Evolutionary conservation across 768 basidiomycete species (phyloP), one percentile per base, ranked within the genome.

Genomic region (Amanita muscaria): DNA sequence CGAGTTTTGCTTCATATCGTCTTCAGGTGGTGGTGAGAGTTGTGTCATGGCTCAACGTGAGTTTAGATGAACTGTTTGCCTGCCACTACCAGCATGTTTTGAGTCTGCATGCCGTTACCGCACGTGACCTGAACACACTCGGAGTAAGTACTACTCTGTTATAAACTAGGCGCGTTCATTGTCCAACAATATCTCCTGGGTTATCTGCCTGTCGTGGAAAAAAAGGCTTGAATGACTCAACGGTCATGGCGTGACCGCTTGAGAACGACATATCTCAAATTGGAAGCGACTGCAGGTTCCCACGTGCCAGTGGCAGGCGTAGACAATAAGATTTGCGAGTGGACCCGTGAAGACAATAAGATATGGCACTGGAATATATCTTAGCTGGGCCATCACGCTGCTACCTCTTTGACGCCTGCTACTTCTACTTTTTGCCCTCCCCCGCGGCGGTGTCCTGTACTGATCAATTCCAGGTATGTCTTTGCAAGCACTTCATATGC

Each of bases 121-220:
- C 38, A 40, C 22, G 38, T 40, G 38, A 40, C 38, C 38, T 25
- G n/a, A 30, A 15, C 14, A n/a, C n/a, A n/a, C n/a, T n/a, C n/a
- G n/a, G n/a, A n/a, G n/a, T n/a, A n/a, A n/a, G n/a, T n/a, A n/a
- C n/a, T n/a, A n/a, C n/a, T n/a, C n/a, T n/a, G n/a, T n/a, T n/a
- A n/a, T n/a, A n/a, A n/a, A n/a, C 23, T 12, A 25, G 3, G 3
- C 31, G 3, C 10, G 31, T 32, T 4, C 31, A 15, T 32, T 11
- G 31, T 32, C 31, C 3, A 11, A 4, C 31, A 11, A 15, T n/a
- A n/a, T n/a, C n/a, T n/a, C n/a, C n/a, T n/a, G n/a, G n/a, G n/a
- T n/a, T n/a, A n/a, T n/a, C n/a, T n/a, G 27, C 12, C 27, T 12
- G 27, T 29, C 10, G 22, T 22, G 37, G 7, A 39, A 21, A 24